These are phyloP conservation scores for Cercospora canescens DNA, from an alignment of 2,329 filamentous ascomycete genomes.

Conservation along the genomic window DNA sequence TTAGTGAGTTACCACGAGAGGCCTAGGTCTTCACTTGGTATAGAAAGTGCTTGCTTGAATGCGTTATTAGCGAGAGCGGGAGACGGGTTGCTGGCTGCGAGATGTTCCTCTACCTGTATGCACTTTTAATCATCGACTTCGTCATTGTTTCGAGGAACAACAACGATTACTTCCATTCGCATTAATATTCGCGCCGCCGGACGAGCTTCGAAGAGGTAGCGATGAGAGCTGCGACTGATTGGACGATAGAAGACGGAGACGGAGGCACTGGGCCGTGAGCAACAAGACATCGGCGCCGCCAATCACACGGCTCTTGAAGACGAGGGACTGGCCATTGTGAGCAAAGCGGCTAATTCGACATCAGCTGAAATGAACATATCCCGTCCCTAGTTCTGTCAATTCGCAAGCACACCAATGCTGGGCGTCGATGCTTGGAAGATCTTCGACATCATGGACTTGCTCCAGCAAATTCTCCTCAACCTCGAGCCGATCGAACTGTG, in stretches of 20 bases:
- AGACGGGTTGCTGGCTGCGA: background rate
- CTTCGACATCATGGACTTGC: background rate
- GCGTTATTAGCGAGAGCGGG: background rate
- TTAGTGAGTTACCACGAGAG: background rate
- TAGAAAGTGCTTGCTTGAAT: background rate
- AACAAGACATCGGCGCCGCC: background rate
- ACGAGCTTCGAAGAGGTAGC: background rate
- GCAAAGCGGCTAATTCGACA: background rate
- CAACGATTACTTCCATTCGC: background rate
- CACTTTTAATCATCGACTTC: background rate
- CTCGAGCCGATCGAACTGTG: background rate
- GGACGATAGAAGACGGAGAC: background rate
- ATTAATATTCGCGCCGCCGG: background rate
- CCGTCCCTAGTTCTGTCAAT: background rate
- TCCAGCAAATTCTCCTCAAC: constrained; percentile 1
- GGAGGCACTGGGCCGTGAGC: background rate
- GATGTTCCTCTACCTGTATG: background rate
- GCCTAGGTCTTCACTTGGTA: background rate
- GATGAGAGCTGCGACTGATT: background rate
- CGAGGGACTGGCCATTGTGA: background rate
- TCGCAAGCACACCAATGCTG: background rate
- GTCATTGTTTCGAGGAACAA: background rate
- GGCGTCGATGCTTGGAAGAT: background rate
- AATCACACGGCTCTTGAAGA: background rate
- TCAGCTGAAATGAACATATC: background rate